These are phyloP conservation scores for Falciphora oryzae DNA, from an alignment of 2,329 filamentous ascomycete species.

Conservation along the genomic window DNA sequence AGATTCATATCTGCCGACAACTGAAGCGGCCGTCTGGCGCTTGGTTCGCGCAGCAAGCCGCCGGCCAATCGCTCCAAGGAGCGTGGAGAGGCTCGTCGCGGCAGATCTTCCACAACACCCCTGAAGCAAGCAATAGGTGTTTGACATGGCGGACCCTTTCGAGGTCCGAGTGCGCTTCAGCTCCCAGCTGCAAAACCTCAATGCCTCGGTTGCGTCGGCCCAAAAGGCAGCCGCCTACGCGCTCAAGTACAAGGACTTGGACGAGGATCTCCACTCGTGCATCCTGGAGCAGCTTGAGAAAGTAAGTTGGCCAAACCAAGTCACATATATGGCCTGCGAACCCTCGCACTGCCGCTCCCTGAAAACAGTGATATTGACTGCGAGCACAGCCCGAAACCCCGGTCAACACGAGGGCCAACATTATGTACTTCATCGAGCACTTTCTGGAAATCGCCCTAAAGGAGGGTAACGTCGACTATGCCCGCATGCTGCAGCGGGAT, in stretches of 20 bases:
- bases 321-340: not conserved
- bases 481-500: constrained; percentile 91
- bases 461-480: constrained; percentile 72
- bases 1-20: not conserved
- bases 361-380: constrained; percentile 11
- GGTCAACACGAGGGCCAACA: constrained; percentile 96
- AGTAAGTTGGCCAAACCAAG: constrained; percentile 37
- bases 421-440: constrained; percentile 98
- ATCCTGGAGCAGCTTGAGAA: constrained; percentile 92
- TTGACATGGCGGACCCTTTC: constrained; percentile 71
- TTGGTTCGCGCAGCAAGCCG: not conserved
- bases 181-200: constrained; percentile 79
- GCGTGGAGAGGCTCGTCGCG: not conserved
- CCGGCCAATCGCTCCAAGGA: not conserved
- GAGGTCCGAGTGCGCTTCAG: constrained; percentile 98
- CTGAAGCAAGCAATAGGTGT: not conserved
- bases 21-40: not conserved
- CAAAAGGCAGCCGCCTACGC: constrained; percentile 95
- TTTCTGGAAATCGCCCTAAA: constrained; percentile 81
- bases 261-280: constrained; percentile 95
- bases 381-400: constrained; percentile 54
- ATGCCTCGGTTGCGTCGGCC: constrained; percentile 80
- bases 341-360: not conserved
- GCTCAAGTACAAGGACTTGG: constrained; percentile 87
- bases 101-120: constrained; percentile 1